A percentile compares a stretch with the other conserved stretches of the same genome.
Conservation (phyloP, 306 rosid species). For the Calophaca sinica region DNA sequence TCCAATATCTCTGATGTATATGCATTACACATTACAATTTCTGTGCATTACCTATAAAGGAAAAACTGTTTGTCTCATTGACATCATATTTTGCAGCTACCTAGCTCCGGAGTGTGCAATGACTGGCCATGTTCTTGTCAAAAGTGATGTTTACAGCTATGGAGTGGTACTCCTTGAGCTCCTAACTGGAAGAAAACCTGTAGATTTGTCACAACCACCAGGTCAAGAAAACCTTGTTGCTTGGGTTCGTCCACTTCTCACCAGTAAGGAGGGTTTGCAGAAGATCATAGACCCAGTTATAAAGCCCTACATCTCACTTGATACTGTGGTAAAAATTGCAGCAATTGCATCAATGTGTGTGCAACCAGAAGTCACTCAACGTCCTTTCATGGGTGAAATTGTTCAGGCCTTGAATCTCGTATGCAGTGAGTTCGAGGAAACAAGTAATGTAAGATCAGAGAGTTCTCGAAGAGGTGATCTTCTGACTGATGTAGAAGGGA, state of each 20-base stretch:
- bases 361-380: constrained; percentile 85
- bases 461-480: constrained; percentile 53
- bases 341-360: constrained; percentile 96
- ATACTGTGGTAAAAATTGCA: constrained; percentile 71
- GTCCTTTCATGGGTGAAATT: constrained; percentile 96
- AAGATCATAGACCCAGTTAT: constrained; percentile 68
- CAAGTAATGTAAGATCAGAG: constrained; percentile 49
- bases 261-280: constrained; percentile 73
- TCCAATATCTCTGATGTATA: neutral
- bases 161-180: constrained; percentile 95
- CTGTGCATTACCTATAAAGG: neutral
- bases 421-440: constrained; percentile 72
- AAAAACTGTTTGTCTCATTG: constrained; percentile 30
- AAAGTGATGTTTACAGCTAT: constrained; percentile 94
- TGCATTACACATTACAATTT: neutral
- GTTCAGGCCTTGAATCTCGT: constrained; percentile 92
- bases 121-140: constrained; percentile 94
- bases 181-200: constrained; percentile 88
- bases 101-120: constrained; percentile 95
- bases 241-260: constrained; percentile 88
- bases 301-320: constrained; percentile 54
- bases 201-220: constrained; percentile 76
- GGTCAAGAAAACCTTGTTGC: constrained; percentile 91
- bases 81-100: constrained; percentile 62
- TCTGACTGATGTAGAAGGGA: constrained; percentile 39